These are phyloP conservation scores for Saccharomycopsis fibuligera DNA, from an alignment of 805 yeast genomes.

Conservation along the genomic window DNA sequence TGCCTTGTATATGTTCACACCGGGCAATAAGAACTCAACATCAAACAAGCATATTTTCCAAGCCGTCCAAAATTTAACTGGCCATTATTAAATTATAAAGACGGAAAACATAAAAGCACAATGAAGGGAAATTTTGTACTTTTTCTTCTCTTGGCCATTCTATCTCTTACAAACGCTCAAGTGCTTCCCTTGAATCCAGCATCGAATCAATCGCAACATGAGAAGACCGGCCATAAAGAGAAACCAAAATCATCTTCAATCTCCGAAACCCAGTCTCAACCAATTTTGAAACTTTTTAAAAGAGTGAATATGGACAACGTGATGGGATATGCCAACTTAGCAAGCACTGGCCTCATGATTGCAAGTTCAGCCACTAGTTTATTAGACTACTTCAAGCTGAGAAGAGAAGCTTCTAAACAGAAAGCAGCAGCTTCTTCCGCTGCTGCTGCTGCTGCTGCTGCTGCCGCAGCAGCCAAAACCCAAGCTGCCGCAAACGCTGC, in stretches of 20 bases:
- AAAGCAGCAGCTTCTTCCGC: slow-evolving; percentile 10
- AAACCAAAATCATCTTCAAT: neutral
- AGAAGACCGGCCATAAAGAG: neutral
- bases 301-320: slow-evolving; percentile 4
- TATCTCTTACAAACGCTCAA: neutral
- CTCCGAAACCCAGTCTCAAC: neutral
- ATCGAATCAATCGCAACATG: neutral
- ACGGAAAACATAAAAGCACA: neutral
- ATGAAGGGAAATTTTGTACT: neutral
- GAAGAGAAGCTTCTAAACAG: slow-evolving; percentile 3
- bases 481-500: neutral
- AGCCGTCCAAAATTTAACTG: neutral
- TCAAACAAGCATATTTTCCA: neutral
- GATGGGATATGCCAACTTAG: slow-evolving; percentile 9
- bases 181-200: neutral
- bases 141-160: neutral
- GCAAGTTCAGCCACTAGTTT: slow-evolving; percentile 9
- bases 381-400: slow-evolving; percentile 3
- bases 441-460: slow-evolving; percentile 7
- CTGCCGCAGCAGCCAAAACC: neutral
- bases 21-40: neutral
- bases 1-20: neutral
- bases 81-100: neutral
- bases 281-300: slow-evolving; percentile 1
- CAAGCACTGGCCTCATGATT: slow-evolving; percentile 16